Evolutionary conservation across 2,329 filamentous ascomycete species (phyloP).

Genomic region (Colletotrichum sp.): DNA sequence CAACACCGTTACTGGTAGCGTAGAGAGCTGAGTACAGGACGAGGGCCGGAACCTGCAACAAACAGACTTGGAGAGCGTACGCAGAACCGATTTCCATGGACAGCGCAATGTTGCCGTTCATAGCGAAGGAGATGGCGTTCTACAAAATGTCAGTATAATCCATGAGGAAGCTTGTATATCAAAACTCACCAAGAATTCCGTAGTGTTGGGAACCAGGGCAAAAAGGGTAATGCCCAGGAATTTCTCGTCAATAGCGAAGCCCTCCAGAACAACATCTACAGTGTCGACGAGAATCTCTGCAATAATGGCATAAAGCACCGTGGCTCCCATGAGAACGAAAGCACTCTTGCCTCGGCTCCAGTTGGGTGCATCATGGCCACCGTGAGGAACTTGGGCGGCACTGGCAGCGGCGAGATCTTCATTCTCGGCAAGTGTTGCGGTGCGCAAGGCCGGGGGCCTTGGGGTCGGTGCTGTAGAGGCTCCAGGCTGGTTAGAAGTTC

Average conservation of each 20-base stretch:
- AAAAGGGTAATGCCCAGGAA: slow-evolving; percentile 97
- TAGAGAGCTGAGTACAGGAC: slow-evolving; percentile 88
- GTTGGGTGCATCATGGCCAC: slow-evolving; percentile 97
- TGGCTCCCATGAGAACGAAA: slow-evolving; percentile 86
- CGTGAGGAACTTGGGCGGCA: slow-evolving; percentile 48
- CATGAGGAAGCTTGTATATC: background rate
- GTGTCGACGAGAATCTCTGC: slow-evolving; percentile 97
- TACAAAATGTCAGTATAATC: slow-evolving; percentile 34
- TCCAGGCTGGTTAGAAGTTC: slow-evolving; percentile 36
- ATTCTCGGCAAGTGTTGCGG: slow-evolving; percentile 44
- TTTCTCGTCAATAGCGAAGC: slow-evolving; percentile 92
- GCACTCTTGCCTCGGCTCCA: slow-evolving; percentile 94
- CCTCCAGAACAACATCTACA: slow-evolving; percentile 93
- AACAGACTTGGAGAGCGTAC: slow-evolving; percentile 93
- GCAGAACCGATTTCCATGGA: slow-evolving; percentile 99
- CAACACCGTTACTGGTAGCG: slow-evolving; percentile 36
- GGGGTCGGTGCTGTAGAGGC: slow-evolving; percentile 40
- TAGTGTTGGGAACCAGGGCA: slow-evolving; percentile 96
- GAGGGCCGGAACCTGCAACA: slow-evolving; percentile 91
- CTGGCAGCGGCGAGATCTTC: slow-evolving; percentile 46
- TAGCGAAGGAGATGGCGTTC: slow-evolving; percentile 99
- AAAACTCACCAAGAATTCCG: slow-evolving; percentile 84
- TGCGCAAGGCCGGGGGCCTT: slow-evolving; percentile 43
- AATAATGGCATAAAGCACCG: slow-evolving; percentile 92
- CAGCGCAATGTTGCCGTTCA: slow-evolving; percentile 98